A percentile compares a stretch with the other conserved stretches of the same genome.
Conservation (phyloP, 257 asterid genomes). For the Solanum piurae region DNA sequence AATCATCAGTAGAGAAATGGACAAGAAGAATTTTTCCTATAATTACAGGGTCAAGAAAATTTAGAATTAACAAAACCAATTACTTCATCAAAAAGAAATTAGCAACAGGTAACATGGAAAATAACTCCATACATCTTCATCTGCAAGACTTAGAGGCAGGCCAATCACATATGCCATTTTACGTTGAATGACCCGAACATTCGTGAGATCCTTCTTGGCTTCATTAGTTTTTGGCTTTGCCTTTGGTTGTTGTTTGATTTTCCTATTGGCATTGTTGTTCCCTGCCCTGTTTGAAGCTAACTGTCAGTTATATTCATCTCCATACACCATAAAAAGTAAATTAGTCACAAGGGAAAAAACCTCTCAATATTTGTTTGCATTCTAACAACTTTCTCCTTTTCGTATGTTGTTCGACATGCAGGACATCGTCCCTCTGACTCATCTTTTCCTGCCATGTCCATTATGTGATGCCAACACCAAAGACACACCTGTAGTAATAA, state of each 20-base stretch:
- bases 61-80: background rate
- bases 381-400: conserved; percentile 79
- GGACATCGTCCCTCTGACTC: conserved; percentile 91
- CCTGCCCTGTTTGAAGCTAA: conserved; percentile 31
- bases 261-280: conserved; percentile 41
- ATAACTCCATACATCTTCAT: conserved; percentile 65
- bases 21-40: background rate
- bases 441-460: conserved; percentile 94
- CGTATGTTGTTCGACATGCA: conserved; percentile 75
- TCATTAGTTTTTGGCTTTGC: conserved; percentile 70
- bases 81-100: background rate
- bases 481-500: conserved; percentile 58
- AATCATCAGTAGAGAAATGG: background rate
- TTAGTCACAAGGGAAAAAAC: conserved; percentile 21
- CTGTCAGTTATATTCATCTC: background rate
- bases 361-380: conserved; percentile 69
- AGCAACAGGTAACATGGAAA: background rate
- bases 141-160: conserved; percentile 80
- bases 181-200: conserved; percentile 88
- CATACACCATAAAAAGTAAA: background rate
- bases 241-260: conserved; percentile 69
- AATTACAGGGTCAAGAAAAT: background rate
- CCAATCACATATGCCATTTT: conserved; percentile 94
- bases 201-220: conserved; percentile 74
- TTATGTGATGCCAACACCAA: conserved; percentile 99